Conservation (phyloP, 192 early-diverging fungal genomes). For the Podila minutissima region DNA sequence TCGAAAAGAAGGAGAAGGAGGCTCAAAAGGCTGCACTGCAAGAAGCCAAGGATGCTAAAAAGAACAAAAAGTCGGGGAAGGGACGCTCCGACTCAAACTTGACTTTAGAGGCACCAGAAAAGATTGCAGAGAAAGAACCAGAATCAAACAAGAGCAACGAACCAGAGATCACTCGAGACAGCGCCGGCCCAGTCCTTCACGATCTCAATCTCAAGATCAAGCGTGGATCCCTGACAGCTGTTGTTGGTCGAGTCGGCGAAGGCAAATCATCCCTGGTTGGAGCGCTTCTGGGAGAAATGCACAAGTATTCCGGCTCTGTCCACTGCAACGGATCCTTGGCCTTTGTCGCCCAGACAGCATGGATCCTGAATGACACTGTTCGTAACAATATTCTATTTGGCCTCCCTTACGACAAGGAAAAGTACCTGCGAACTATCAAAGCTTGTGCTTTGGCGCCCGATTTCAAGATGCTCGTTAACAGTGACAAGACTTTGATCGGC, state of each 20-base stretch:
- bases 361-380: slow-evolving; percentile 95
- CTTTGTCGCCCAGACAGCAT: slow-evolving; percentile 70
- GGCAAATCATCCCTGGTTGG: slow-evolving; percentile 65
- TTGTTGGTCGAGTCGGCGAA: slow-evolving; percentile 63
- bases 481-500: slow-evolving; percentile 94
- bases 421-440: slow-evolving; percentile 64
- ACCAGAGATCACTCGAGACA: neutral
- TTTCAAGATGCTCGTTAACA: slow-evolving; percentile 82
- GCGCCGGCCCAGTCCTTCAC: slow-evolving; percentile 37
- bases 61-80: slow-evolving; percentile 9
- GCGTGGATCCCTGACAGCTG: slow-evolving; percentile 54
- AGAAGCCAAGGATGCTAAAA: slow-evolving; percentile 13
- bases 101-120: too few relatives aligned
- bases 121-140: too few relatives aligned
- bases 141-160: neutral
- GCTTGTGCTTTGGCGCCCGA: slow-evolving; percentile 90
- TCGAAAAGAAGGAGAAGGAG: slow-evolving; percentile 28
- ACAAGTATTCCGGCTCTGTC: slow-evolving; percentile 39
- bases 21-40: neutral
- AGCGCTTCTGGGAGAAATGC: slow-evolving; percentile 64
- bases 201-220: slow-evolving; percentile 55
- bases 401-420: slow-evolving; percentile 70
- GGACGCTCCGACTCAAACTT: neutral
- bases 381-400: slow-evolving; percentile 96
- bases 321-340: slow-evolving; percentile 29